Base-by-base conservation (phyloP, 208 protist species). In the Naegleria gruberi region DNA sequence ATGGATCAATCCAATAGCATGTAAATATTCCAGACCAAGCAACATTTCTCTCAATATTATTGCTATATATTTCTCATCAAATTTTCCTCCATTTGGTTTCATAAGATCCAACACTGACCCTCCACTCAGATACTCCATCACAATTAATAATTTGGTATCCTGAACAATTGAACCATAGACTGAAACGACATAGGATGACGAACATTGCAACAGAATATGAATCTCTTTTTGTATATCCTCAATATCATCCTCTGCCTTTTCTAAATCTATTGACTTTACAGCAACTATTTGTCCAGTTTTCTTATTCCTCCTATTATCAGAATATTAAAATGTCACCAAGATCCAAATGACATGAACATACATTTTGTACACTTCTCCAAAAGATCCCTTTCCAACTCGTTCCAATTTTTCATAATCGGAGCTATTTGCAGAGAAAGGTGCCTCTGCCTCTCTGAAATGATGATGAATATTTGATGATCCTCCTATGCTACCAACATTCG, bases 221-320 rank as follows among this genome's bases (percentile, higher is more conserved):
- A 98, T 97, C 90, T 98, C 96, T 92, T 96, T 93, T 90, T 97
- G 95, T 81, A 98, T 97, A 91, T 97, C 97, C 42, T 97, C 96
- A 47, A 98, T 96, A 46, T 98, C 97, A 86, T 98, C 97, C 47
- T 98, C 96, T 17, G 96, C 93, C 74, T 95, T 92, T 87, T 98
- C 97, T 0, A 98, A 91, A 91, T 98, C 95, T 55, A 98, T 98
- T 41, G 97, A 92, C 90, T 98, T 98, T 37, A 98, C 96, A 19
- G 96, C 97, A 10, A 98, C 95, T 15, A 90, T 90, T 65, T 95
- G 73, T 46, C 93, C 90, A n/a, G 94, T 96, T 51, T 88, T 90
- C 86, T 93, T 94, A 89, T 95, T 91, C 2, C 91, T 57, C 17
- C 93, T 93, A 42, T 43, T 12, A 0, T 74, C 26, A 3, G 6